Evolutionary conservation across 352 stramenopile species (phyloP).

Genomic region (Pythium monospermum): DNA sequence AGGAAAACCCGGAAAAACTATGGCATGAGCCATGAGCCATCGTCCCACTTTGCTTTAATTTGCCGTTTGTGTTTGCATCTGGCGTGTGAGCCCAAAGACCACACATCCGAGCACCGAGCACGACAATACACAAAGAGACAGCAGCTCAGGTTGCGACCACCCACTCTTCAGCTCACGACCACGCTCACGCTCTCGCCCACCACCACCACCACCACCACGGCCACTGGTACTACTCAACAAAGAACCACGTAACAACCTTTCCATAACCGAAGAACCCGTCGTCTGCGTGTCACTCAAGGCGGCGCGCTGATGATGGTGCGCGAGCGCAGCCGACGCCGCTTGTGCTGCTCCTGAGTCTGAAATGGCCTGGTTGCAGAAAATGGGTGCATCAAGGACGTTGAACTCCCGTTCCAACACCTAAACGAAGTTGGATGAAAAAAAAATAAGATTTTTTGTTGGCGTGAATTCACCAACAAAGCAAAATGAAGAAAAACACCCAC

Average conservation of each 20-base stretch:
- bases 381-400: constrained; percentile 33
- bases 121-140: constrained; percentile 56
- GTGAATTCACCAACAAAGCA: background rate
- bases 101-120: constrained; percentile 41
- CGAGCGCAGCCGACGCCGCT: background rate
- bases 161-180: constrained; percentile 34
- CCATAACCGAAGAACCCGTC: constrained; percentile 10
- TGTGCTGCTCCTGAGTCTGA: no score
- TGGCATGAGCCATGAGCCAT: no score
- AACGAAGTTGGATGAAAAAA: background rate
- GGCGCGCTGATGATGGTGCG: background rate
- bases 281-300: background rate
- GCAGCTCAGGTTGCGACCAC: constrained; percentile 36
- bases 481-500: constrained; percentile 17
- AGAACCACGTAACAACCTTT: constrained; percentile 25
- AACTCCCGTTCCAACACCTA: constrained; percentile 38
- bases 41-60: no score
- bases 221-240: no score
- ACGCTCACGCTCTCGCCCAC: constrained; percentile 7
- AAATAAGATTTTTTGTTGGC: background rate
- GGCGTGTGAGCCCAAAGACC: constrained; percentile 23
- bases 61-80: constrained; percentile 8
- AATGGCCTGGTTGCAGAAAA: constrained; percentile 32
- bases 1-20: no score
- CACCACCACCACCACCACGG: no score